Percentiles rank a stretch among this genome's conserved stretches.
These are phyloP conservation scores for Psilocybe sp. DNA, from an alignment of 768 basidiomycete genomes.

Conservation along the genomic window DNA sequence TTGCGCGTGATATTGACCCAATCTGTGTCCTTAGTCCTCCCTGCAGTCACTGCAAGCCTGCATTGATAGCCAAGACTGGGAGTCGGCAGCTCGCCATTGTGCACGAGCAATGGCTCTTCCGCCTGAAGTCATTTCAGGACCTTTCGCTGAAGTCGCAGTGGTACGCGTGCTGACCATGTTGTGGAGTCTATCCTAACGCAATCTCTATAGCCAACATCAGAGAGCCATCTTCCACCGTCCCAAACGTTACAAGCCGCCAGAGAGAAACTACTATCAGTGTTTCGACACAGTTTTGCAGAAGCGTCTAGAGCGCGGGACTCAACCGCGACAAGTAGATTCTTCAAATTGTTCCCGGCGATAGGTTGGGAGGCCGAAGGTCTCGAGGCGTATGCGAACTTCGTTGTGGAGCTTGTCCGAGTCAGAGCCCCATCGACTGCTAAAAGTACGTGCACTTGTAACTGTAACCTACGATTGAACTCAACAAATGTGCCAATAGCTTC, in stretches of 20 bases:
- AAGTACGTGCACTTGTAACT: constrained; percentile 42
- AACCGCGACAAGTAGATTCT: constrained; percentile 86
- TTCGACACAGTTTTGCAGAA: constrained; percentile 75
- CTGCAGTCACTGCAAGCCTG: constrained; percentile 57
- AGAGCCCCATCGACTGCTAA: constrained; percentile 78
- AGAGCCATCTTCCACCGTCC: constrained; percentile 80
- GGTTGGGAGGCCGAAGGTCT: constrained; percentile 93
- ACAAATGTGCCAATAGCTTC: constrained; percentile 54
- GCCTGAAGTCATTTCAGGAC: constrained; percentile 69
- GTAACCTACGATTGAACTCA: neutral
- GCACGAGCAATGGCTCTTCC: constrained; percentile 88
- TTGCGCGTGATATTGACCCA: constrained; percentile 1
- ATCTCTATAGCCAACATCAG: constrained; percentile 75
- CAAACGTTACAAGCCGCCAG: constrained; percentile 80
- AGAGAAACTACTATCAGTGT: constrained; percentile 71
- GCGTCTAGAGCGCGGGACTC: constrained; percentile 84
- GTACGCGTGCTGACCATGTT: constrained; percentile 42
- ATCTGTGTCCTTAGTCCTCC: constrained; percentile 29
- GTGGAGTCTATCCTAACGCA: constrained; percentile 3
- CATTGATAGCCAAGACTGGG: constrained; percentile 90
- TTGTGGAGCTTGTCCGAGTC: constrained; percentile 83
- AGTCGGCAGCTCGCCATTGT: constrained; percentile 88
- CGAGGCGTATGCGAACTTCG: constrained; percentile 89
- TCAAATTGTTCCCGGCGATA: constrained; percentile 95
- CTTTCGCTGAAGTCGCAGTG: constrained; percentile 85